Evolutionary conservation across 805 yeast genomes (phyloP), one percentile per base, ranked within the genome.

Genomic region (Osmozyma mogii): DNA sequence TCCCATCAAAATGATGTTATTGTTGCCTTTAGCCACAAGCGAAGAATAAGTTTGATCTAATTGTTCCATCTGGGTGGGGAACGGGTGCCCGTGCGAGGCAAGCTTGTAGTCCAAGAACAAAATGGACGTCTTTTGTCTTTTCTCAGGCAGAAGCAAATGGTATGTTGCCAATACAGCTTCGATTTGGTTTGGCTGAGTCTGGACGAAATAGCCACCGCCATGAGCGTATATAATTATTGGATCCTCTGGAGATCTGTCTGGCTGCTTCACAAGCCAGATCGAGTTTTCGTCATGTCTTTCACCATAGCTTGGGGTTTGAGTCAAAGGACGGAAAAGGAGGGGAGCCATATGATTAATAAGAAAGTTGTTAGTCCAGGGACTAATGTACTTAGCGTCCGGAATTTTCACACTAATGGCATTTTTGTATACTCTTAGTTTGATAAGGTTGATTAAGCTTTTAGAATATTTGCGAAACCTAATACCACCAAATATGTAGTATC

Each of bases 171-270:
- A 32, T 6, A 58, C 14, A 1, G 55, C 42, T 27, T 52, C 51
- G 16, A 60, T 24, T 32, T 62, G 69, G 19, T 41, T 30, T 1
- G 50, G 49, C 29, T 40, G 43, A 8, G 58, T 46, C 24, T 56
- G 56, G 24, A 58, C 36, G 27, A 46, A 54, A 38, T 46, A 61
- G 6, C 65, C 65, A 3, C 69, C 69, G 10, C 69, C 68, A 35
- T 63, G 69, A 6, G 47, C 35, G 26, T 45, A 63, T 12, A 63
- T 35, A 8, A 63, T 30, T 17, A 58, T 43, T 14, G 61, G 61
- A 30, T 53, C 61, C 1, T 31, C 32, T 2, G 45, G 32, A 5
- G 40, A 42, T 24, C 47, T 41, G 22, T 43, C 42, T 9, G 49
- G 49, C 29, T 50, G 51, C 30, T 51, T 52, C 5, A 43, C 56